phyloP scores from a whole-genome alignment of 371 early-diverging fungal species.

The Umbelopsis sp. region DNA sequence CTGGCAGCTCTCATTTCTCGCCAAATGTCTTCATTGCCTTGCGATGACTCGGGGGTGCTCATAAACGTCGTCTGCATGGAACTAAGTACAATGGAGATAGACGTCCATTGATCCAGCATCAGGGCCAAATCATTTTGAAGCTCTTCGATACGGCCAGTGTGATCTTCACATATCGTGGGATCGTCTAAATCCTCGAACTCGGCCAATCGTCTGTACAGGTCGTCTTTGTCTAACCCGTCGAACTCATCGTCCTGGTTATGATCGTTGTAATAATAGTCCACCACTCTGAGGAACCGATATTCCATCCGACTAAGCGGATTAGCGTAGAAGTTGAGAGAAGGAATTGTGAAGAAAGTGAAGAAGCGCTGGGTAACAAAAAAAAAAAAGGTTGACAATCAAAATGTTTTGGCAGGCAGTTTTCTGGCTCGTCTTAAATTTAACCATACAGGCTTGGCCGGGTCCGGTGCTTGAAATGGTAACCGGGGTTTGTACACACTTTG shows the following conservation, averaged over 20 bases:
- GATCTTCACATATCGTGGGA: neutral
- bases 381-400: neutral
- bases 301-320: conserved; percentile 4
- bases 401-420: neutral
- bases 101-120: conserved; percentile 1
- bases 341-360: neutral
- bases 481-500: neutral
- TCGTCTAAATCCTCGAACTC: neutral
- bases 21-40: neutral
- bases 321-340: neutral
- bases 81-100: conserved; percentile 4
- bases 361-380: neutral
- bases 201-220: neutral
- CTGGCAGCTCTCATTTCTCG: conserved; percentile 8
- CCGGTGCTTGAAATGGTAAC: neutral
- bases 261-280: neutral
- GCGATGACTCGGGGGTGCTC: neutral
- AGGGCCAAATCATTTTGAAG: neutral
- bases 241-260: neutral
- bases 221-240: neutral
- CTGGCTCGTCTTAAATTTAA: neutral
- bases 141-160: neutral
- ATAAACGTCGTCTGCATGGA: neutral
- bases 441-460: neutral
- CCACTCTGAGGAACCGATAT: conserved; percentile 4